Evolutionary conservation across 345 rosid genomes (phyloP).

Genomic region (Euclidium syriacum): DNA sequence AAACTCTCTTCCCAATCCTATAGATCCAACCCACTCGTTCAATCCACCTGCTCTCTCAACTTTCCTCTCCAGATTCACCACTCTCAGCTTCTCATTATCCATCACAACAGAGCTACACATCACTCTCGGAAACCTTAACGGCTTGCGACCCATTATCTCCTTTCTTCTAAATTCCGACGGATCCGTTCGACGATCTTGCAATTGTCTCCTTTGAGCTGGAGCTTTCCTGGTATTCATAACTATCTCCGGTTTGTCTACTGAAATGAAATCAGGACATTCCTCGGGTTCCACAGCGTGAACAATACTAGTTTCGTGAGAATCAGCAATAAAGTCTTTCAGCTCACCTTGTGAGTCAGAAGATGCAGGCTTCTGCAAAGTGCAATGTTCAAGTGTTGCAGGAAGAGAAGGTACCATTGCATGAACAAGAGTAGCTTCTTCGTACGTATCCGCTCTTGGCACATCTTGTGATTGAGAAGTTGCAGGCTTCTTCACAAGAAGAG

Average conservation of each 20-base stretch:
- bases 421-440: neutral
- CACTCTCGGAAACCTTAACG: conserved; percentile 33
- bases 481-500: conserved; percentile 23
- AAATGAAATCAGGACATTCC: conserved; percentile 17
- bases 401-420: conserved; percentile 26
- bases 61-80: conserved; percentile 65
- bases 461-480: conserved; percentile 29
- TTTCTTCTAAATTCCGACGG: neutral
- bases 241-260: conserved; percentile 38
- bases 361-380: conserved; percentile 24
- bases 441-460: conserved; percentile 12
- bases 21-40: conserved; percentile 64
- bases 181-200: neutral
- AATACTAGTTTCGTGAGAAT: conserved; percentile 7
- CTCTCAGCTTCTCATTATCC: conserved; percentile 55
- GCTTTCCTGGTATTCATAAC: conserved; percentile 9
- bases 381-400: conserved; percentile 5
- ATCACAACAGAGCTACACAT: conserved; percentile 33
- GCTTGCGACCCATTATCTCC: neutral
- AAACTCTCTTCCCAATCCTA: conserved; percentile 70
- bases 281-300: conserved; percentile 30
- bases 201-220: conserved; percentile 19
- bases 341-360: conserved; percentile 28
- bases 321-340: conserved; percentile 23
- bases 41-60: conserved; percentile 76